Evolutionary conservation across 345 rosid genomes (phyloP), one percentile per base, ranked within the genome.

Genomic region (Acer negundo): DNA sequence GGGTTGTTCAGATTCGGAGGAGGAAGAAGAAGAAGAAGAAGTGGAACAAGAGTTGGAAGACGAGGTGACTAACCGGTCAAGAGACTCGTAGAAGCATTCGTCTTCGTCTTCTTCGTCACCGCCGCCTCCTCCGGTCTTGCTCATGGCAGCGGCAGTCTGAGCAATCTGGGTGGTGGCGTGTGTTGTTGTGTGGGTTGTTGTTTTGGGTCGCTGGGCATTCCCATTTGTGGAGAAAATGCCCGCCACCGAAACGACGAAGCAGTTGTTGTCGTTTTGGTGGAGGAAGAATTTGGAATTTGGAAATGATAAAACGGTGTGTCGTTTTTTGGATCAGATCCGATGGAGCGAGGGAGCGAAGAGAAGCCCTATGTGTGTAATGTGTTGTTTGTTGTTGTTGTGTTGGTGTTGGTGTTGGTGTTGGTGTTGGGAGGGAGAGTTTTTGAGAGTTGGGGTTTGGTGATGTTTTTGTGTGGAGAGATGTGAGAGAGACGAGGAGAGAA

Each of bases 71-170:
- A 86, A 80, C 81, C 98, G 96, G 86, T 93, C 94, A 24, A 90
- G 90, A 42, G 98, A 87, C 77, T 93, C 98, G 84, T 91, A 92
- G 81, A 93, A 93, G 61, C 83, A 82, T 28, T 91, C 96, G 74
- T 73, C 86, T n/a, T 86, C 91, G 44, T 76, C 86, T 19, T 87
- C 83, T 24, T 81, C 83, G 15, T 86, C 88, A 7, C 84, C 89
- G 72, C 75, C 76, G 73, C 62, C 69, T 22, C 53, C 78, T 64
- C 74, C 79, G 61, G 77, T 69, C 61, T 56, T 80, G 83, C 76
- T 77, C 87, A 82, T 82, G 62, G 85, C 69, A 59, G n/a, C 7
- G n/a, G n/a, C 58, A 46, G 49, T 46, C 13, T 46, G 3, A 10
- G 49, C 49, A 46, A 2, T 46, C 49, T 46, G 49, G 49, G 49